Percentiles rank a stretch among this genome's conserved stretches.
phyloP scores from a whole-genome alignment of 2,329 filamentous ascomycete species.

The Aspergillus hortae region DNA sequence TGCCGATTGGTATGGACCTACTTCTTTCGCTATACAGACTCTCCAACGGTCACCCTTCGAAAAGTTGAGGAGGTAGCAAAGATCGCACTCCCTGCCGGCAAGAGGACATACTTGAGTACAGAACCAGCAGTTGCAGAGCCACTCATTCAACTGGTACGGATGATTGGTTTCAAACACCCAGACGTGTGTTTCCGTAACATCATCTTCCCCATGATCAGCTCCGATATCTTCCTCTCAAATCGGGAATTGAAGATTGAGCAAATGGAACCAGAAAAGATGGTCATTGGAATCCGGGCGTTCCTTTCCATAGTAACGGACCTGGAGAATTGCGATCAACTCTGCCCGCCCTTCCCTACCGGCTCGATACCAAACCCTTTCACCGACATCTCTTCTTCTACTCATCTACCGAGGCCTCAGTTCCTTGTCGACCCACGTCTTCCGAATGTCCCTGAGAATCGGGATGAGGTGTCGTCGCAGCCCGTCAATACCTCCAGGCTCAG shows the following conservation, averaged over 20 bases:
- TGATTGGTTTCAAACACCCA: constrained; percentile 89
- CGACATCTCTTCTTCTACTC: constrained; percentile 33
- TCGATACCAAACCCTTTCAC: constrained; percentile 39
- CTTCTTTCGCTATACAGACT: constrained; percentile 77
- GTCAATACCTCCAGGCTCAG: constrained; percentile 61
- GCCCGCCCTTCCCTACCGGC: constrained; percentile 77
- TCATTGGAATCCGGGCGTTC: constrained; percentile 94
- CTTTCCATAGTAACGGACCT: constrained; percentile 89
- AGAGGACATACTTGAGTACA: constrained; percentile 74
- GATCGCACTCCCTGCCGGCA: constrained; percentile 75
- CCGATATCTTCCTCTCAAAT: constrained; percentile 74
- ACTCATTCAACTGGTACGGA: constrained; percentile 86
- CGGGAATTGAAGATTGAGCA: constrained; percentile 85
- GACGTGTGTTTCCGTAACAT: constrained; percentile 90
- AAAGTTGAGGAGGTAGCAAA: constrained; percentile 89
- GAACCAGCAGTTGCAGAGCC: constrained; percentile 84
- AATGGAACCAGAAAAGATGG: constrained; percentile 91
- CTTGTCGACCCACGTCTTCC: constrained; percentile 33
- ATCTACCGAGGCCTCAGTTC: constrained; percentile 35
- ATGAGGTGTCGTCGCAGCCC: constrained; percentile 40
- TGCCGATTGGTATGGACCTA: constrained; percentile 93
- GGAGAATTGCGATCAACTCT: constrained; percentile 73
- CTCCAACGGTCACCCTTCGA: constrained; percentile 61
- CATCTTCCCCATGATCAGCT: constrained; percentile 93
- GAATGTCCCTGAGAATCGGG: constrained; percentile 27